Evolutionary conservation across 768 basidiomycete genomes (phyloP).

Genomic region (Kwoniella shandongensis): DNA sequence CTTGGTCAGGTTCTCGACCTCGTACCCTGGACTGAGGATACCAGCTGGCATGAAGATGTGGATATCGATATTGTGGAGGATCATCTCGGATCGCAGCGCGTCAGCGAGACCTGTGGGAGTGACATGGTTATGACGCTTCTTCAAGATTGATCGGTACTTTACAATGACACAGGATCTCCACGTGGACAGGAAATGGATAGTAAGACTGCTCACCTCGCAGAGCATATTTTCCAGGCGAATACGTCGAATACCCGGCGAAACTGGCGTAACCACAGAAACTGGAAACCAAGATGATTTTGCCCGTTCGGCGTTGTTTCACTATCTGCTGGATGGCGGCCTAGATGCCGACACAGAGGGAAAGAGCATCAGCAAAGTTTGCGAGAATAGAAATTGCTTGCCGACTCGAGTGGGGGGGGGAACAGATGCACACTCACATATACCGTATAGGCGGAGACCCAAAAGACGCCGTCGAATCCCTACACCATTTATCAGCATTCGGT

Average conservation of each 20-base stretch:
- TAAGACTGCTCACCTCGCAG: constrained; percentile 63
- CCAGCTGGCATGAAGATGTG: constrained; percentile 82
- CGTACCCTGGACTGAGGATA: constrained; percentile 74
- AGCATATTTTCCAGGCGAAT: constrained; percentile 82
- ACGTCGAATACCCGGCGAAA: constrained; percentile 74
- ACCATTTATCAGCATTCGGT: neutral
- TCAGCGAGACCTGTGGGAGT: constrained; percentile 70
- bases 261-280: constrained; percentile 74
- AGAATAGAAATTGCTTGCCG: too few species aligned
- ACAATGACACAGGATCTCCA: too few species aligned
- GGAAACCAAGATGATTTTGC: constrained; percentile 74
- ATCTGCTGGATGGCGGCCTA: constrained; percentile 71
- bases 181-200: too few species aligned
- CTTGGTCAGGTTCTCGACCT: constrained; percentile 73
- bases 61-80: constrained; percentile 72
- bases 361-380: neutral
- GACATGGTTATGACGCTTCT: neutral
- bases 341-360: neutral
- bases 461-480: constrained; percentile 62
- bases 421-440: constrained; percentile 57
- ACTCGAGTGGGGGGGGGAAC: too few species aligned
- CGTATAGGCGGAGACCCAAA: constrained; percentile 62
- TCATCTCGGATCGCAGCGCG: constrained; percentile 72
- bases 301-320: constrained; percentile 60
- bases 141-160: too few species aligned